Evolutionary conservation across 2,329 filamentous ascomycete genomes (phyloP).

Genomic region (Thyridium curvatum): DNA sequence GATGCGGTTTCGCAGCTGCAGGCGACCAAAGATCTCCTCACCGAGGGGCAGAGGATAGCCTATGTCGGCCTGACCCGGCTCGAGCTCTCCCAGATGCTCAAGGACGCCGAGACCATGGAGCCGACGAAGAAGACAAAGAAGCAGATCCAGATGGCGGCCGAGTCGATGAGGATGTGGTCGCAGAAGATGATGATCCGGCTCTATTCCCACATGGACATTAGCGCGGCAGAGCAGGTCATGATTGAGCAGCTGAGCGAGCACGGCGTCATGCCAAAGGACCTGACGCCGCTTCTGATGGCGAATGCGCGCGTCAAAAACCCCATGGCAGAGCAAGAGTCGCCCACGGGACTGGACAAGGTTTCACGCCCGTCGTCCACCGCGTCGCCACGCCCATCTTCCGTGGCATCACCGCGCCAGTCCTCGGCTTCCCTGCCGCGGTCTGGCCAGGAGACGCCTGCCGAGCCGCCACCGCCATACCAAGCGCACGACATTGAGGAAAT

Average conservation of each 20-base stretch:
- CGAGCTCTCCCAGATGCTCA: conserved; percentile 71
- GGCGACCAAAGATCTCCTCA: conserved; percentile 90
- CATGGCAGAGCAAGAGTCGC: conserved; percentile 43
- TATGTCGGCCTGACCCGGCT: conserved; percentile 88
- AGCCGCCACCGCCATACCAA: conserved; percentile 53
- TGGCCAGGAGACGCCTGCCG: conserved; percentile 25
- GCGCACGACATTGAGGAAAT: conserved; percentile 63
- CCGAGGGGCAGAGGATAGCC: conserved; percentile 90
- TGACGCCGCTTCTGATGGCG: conserved; percentile 81
- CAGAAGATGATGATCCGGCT: conserved; percentile 97
- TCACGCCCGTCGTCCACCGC: conserved; percentile 4
- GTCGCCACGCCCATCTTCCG: not conserved
- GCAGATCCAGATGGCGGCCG: conserved; percentile 59
- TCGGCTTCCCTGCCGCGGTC: conserved; percentile 6
- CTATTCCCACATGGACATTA: conserved; percentile 96
- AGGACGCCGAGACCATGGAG: conserved; percentile 57
- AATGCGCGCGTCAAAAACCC: conserved; percentile 93
- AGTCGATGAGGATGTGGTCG: conserved; percentile 89
- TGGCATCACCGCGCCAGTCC: not conserved
- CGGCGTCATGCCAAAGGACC: conserved; percentile 76
- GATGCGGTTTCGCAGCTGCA: conserved; percentile 88
- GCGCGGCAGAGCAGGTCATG: conserved; percentile 88
- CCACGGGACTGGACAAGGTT: conserved; percentile 5
- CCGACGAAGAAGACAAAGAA: conserved; percentile 62
- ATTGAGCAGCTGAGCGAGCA: conserved; percentile 95